A percentile compares a stretch with the other conserved stretches of the same genome.
Conservation (phyloP, 2,329 filamentous ascomycete genomes). For the Cladosporium sp. region DNA sequence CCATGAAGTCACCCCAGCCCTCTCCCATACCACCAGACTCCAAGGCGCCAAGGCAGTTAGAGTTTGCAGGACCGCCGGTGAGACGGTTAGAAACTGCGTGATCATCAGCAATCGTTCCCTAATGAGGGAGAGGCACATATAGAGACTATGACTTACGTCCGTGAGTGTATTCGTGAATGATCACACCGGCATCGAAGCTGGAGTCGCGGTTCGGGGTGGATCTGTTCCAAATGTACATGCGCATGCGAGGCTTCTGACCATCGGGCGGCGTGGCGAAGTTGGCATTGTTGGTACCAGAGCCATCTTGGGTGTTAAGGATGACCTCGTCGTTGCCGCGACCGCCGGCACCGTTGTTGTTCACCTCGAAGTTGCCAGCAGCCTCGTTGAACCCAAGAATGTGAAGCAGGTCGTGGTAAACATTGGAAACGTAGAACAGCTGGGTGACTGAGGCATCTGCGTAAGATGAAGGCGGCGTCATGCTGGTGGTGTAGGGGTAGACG, state of each 20-base stretch:
- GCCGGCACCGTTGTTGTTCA: conserved; percentile 52
- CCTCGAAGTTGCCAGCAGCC: conserved; percentile 56
- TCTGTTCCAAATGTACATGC: conserved; percentile 55
- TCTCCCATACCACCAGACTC: conserved; percentile 57
- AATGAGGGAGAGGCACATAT: too few relatives aligned
- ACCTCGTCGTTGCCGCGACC: conserved; percentile 50
- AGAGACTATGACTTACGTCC: conserved; percentile 13
- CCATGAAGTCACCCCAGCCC: conserved; percentile 56
- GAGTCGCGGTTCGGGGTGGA: conserved; percentile 50
- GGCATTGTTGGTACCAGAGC: conserved; percentile 53
- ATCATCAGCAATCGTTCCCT: conserved; percentile 20
- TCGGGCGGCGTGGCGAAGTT: conserved; percentile 55
- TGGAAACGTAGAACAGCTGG: conserved; percentile 59
- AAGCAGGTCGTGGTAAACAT: conserved; percentile 57
- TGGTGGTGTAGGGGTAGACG: conserved; percentile 10
- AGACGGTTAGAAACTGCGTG: conserved; percentile 53
- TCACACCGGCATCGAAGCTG: conserved; percentile 56
- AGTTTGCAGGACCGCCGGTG: conserved; percentile 55
- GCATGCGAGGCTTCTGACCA: conserved; percentile 51
- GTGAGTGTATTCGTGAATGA: conserved; percentile 58
- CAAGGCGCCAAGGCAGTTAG: conserved; percentile 43
- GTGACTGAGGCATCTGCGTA: conserved; percentile 55
- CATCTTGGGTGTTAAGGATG: conserved; percentile 56
- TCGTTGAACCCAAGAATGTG: conserved; percentile 57
- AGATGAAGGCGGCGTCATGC: conserved; percentile 1